Evolutionary conservation across 208 protist genomes (phyloP).

Genomic region (Leishmania arabica): DNA sequence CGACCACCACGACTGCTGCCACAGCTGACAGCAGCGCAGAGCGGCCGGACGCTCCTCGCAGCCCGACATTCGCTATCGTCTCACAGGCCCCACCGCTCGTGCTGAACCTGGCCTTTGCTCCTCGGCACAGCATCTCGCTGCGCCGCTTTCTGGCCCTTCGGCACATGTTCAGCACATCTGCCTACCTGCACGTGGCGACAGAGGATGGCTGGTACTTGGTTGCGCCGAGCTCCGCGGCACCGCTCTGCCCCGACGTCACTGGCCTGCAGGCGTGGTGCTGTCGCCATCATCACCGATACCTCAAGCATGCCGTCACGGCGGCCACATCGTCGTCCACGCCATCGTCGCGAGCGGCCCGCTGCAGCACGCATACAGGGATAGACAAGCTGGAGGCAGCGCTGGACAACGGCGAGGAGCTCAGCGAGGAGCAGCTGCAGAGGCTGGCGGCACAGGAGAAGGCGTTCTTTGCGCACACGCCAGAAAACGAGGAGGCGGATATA

Average conservation of each 20-base stretch:
- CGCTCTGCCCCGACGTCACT: constrained; percentile 36
- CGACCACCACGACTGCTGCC: constrained; percentile 1
- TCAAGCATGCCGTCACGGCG: neutral
- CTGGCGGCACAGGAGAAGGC: constrained; percentile 22
- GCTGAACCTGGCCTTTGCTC: constrained; percentile 51
- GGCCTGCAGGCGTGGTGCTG: constrained; percentile 51
- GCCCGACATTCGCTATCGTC: neutral
- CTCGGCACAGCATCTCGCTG: constrained; percentile 52
- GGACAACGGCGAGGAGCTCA: constrained; percentile 29
- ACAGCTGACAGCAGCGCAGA: neutral
- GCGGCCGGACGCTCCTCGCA: neutral
- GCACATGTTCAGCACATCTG: constrained; percentile 52
- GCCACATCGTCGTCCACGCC: neutral
- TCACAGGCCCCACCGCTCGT: constrained; percentile 51
- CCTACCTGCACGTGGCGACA: constrained; percentile 62
- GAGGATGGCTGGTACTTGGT: constrained; percentile 72
- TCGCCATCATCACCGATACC: constrained; percentile 58
- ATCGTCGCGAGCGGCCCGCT: neutral
- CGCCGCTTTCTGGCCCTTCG: constrained; percentile 78
- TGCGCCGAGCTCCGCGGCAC: constrained; percentile 43
- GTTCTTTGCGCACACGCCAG: neutral
- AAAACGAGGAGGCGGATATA: constrained; percentile 7
- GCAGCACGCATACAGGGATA: constrained; percentile 1
- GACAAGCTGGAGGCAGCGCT: constrained; percentile 20
- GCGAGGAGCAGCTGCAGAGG: constrained; percentile 28